A percentile compares a stretch with the other conserved stretches of the same genome.
These are phyloP conservation scores for Termitomyces sp. DNA, from an alignment of 768 basidiomycete species.

Conservation along the genomic window DNA sequence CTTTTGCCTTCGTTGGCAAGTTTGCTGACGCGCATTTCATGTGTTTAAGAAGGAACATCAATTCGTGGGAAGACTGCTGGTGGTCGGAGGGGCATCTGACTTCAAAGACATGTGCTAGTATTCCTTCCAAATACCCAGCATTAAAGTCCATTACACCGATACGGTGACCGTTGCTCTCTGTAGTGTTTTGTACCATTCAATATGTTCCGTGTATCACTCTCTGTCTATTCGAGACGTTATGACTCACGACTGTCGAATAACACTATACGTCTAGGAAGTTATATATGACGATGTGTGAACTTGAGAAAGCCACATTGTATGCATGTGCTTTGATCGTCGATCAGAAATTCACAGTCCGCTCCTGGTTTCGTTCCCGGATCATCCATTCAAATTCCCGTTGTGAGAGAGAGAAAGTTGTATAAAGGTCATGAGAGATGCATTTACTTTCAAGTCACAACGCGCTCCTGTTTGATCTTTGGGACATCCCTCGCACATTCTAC, in stretches of 20 bases:
- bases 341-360: background rate
- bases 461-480: conserved; percentile 33
- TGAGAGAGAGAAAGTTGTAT: conserved; percentile 1
- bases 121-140: background rate
- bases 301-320: background rate
- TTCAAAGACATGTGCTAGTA: background rate
- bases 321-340: background rate
- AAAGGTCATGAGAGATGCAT: conserved; percentile 23
- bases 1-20: too few species aligned
- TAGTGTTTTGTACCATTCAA: background rate
- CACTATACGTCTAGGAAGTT: background rate
- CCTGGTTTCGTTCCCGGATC: background rate
- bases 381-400: background rate
- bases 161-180: background rate
- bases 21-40: background rate
- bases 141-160: background rate
- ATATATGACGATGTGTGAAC: background rate
- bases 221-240: background rate
- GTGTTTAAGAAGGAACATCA: background rate
- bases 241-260: background rate
- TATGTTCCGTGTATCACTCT: background rate
- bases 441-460: conserved; percentile 28
- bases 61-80: background rate
- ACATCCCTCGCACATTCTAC: conserved; percentile 28
- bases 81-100: background rate